phyloP scores from a whole-genome alignment of 805 yeast species.

The Pichia cephalocereana region DNA sequence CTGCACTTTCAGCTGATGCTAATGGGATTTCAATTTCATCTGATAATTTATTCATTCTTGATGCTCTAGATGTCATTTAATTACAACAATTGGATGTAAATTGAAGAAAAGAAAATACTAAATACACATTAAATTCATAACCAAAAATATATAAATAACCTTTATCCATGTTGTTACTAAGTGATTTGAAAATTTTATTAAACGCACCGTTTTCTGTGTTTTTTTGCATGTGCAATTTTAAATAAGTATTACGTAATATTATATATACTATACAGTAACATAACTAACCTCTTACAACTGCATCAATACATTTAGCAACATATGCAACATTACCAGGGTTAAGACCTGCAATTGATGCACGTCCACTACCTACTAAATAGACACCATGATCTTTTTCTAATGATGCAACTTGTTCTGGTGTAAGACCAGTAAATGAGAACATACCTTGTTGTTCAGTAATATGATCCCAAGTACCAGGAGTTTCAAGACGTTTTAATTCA shows the following conservation, averaged over 20 bases:
- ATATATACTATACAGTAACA: not conserved
- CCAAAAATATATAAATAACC: too few species aligned
- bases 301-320: conserved; percentile 77
- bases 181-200: too few species aligned
- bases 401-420: conserved; percentile 64
- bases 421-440: conserved; percentile 91
- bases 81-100: too few species aligned
- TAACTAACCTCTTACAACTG: conserved; percentile 40
- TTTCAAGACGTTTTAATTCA: conserved; percentile 48
- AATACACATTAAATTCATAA: too few species aligned
- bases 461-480: conserved; percentile 93
- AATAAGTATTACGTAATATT: too few species aligned
- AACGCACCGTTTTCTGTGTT: too few species aligned
- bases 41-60: not conserved
- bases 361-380: conserved; percentile 73
- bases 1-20: conserved; percentile 3
- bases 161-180: too few species aligned
- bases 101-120: not conserved
- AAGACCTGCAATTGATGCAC: conserved; percentile 92
- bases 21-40: too few species aligned
- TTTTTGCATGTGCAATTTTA: too few species aligned
- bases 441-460: conserved; percentile 87
- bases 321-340: conserved; percentile 67
- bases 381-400: conserved; percentile 73
- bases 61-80: not conserved